These are phyloP conservation scores for Fusarium hostae DNA, from an alignment of 2,329 filamentous ascomycete genomes.

Conservation along the genomic window DNA sequence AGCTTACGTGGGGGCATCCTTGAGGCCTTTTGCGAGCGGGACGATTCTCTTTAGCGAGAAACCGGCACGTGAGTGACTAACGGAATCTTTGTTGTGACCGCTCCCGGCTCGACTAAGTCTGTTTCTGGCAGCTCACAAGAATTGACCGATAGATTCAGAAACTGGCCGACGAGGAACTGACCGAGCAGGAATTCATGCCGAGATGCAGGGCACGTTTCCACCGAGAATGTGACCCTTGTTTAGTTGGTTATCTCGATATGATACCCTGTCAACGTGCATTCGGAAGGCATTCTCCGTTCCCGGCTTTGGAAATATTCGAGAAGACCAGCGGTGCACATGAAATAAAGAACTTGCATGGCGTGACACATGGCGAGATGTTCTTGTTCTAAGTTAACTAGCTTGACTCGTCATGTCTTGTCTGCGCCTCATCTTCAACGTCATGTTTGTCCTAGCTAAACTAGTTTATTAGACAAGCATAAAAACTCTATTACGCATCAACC, in stretches of 20 bases:
- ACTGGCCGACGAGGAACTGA: neutral
- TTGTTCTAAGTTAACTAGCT: neutral
- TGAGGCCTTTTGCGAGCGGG: conserved; percentile 4
- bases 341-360: neutral
- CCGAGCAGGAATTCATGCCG: conserved; percentile 12
- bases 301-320: conserved; percentile 17
- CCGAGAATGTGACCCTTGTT: neutral
- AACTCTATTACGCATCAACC: conserved; percentile 1
- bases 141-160: neutral
- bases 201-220: conserved; percentile 25
- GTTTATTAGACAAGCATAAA: conserved; percentile 3
- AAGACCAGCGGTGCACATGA: neutral
- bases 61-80: conserved; percentile 11
- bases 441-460: neutral
- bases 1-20: neutral
- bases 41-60: conserved; percentile 13
- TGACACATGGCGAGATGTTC: neutral
- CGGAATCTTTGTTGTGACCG: neutral
- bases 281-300: conserved; percentile 2
- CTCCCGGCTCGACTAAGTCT: neutral
- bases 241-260: conserved; percentile 9
- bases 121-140: neutral
- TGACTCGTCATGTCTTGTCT: neutral
- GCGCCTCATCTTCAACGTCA: conserved; percentile 20
- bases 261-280: neutral